Conservation (phyloP, 23 red algal species). For the Gracilaria caudata region DNA sequence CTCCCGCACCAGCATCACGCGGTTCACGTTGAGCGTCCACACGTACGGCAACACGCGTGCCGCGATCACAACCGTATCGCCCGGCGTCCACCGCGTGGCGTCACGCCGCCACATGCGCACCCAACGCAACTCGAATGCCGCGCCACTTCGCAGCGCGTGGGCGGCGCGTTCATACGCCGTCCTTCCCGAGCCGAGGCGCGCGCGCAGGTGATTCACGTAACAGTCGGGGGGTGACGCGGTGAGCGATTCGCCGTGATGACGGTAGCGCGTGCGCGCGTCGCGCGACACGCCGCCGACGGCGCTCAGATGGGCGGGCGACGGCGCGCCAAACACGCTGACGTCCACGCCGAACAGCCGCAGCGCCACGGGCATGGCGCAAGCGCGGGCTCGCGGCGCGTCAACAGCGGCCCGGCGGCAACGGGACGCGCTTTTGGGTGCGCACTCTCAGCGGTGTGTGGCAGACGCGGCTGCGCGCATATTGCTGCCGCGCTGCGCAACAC, state of each 20-base stretch:
- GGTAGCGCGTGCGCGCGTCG: not conserved
- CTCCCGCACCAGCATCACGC: conserved; percentile 21
- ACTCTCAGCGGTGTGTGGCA: too few species aligned
- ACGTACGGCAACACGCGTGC: conserved; percentile 53
- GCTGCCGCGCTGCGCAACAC: too few species aligned
- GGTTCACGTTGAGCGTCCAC: conserved; percentile 62
- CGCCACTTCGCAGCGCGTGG: conserved; percentile 19
- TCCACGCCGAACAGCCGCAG: conserved; percentile 7
- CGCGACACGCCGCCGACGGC: not conserved
- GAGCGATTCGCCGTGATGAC: not conserved
- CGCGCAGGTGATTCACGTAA: conserved; percentile 22
- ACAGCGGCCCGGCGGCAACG: not conserved
- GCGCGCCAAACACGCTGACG: not conserved
- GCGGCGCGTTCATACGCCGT: not conserved
- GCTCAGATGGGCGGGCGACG: not conserved
- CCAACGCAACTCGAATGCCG: conserved; percentile 52
- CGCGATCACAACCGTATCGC: conserved; percentile 44
- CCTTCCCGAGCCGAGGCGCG: conserved; percentile 12
- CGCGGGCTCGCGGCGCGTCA: not conserved
- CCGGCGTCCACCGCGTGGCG: not conserved
- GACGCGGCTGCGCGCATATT: too few species aligned
- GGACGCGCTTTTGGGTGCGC: too few species aligned
- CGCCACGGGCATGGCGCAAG: not conserved
- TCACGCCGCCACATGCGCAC: conserved; percentile 48
- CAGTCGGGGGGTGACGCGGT: conserved; percentile 24